phyloP scores from a whole-genome alignment of 371 early-diverging fungal genomes.

The Actinomortierella wolfii region DNA sequence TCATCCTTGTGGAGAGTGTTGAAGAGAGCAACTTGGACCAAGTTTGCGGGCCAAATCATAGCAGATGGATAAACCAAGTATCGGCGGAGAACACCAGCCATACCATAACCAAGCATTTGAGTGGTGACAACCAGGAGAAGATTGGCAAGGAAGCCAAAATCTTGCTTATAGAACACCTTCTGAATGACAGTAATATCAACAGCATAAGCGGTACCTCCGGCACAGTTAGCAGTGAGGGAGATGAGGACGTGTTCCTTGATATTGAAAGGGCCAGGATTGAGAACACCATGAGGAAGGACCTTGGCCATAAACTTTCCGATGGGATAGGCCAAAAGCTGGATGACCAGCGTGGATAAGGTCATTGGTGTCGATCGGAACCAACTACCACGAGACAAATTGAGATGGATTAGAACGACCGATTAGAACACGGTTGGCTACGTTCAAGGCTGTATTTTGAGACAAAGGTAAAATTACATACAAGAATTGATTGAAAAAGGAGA shows the following conservation, averaged over 20 bases:
- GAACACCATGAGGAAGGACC: constrained; percentile 50
- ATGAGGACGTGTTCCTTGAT: constrained; percentile 79
- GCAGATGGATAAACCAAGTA: constrained; percentile 77
- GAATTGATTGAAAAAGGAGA: constrained; percentile 72
- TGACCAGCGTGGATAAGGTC: constrained; percentile 60
- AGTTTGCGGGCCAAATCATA: constrained; percentile 85
- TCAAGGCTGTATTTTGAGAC: background rate
- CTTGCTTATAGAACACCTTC: constrained; percentile 61
- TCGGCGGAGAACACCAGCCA: constrained; percentile 77
- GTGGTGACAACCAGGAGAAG: constrained; percentile 66
- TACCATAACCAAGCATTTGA: constrained; percentile 78
- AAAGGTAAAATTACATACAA: constrained; percentile 37
- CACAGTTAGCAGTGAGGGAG: constrained; percentile 59
- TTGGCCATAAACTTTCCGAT: constrained; percentile 61
- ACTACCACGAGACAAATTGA: constrained; percentile 6
- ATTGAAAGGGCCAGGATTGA: constrained; percentile 77
- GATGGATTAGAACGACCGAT: background rate
- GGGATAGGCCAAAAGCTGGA: constrained; percentile 69
- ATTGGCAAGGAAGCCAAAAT: constrained; percentile 64
- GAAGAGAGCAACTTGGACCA: constrained; percentile 77
- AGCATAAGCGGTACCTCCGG: constrained; percentile 64
- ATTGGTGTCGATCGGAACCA: constrained; percentile 74
- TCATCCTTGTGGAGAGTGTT: constrained; percentile 66
- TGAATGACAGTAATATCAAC: constrained; percentile 75
- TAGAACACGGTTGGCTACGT: background rate